Base-by-base conservation (phyloP, 2,329 filamentous ascomycete genomes). In the Cucurbitaria berberidis region DNA sequence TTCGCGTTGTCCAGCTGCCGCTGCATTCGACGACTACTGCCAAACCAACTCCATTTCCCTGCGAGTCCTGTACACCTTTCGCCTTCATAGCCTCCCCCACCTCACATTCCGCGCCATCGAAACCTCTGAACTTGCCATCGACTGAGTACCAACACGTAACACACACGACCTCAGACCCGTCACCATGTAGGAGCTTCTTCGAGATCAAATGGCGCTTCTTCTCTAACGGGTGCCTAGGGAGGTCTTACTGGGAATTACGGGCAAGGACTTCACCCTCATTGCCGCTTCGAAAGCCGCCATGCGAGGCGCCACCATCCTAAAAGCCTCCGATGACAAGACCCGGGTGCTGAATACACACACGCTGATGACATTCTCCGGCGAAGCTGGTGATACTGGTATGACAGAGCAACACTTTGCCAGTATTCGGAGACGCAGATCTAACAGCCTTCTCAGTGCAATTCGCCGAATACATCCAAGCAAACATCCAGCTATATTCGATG, bases 181-280 rank as follows among this genome's bases (percentile, higher is more conserved):
- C 69, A 72, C 59, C 58, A 74, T 74, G 71, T 74, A 71, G 44
- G 70, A 53, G 19, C 18, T 39, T 16, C 38, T 13, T 8, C 26
- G 16, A 19, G 8, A 38, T 6, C n/a, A 29, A n/a, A 16, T 7
- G n/a, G n/a, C 29, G 36, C n/a, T 13, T 24, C 16, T 21, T 49
- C 19, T 29, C 64, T 72, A 19, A 73, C 51, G 21, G n/a, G n/a
- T 11, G 15, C 38, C 8, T 54, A 98, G 93, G 95, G 95, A 99
- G 87, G 91, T 98, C 76, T 85, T 99, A 75, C 86, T 99, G 68
- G 95, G 95, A 73, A 96, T 99, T 78, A 97, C 93, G 55, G 96
- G 95, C 82, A 96, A 96, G 84, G 96, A 99, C 86, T 99, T 97
- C 78, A 96, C 93, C 81, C 87, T 99, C 84, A 88, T 99, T 76